Conservation (phyloP, 495 filamentous ascomycete species). For the Niebla homalea region DNA sequence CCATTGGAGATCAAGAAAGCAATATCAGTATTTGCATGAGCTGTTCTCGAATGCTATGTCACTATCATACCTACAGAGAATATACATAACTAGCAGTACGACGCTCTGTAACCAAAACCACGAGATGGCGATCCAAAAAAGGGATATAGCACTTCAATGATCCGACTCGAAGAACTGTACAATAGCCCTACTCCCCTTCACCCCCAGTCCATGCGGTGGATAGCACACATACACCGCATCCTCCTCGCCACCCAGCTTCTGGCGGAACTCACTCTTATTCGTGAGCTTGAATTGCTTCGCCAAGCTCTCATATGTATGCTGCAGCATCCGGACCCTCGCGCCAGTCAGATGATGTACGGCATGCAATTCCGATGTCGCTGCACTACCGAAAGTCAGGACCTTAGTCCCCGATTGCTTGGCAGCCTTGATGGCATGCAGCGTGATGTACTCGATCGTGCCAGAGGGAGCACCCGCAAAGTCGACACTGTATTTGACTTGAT, state of each 20-base stretch:
- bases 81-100: no score
- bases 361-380: conserved; percentile 51
- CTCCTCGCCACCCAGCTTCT: conserved; percentile 68
- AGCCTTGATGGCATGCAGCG: conserved; percentile 60
- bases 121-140: no score
- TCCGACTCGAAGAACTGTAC: conserved; percentile 76
- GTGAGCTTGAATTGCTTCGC: conserved; percentile 65
- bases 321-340: conserved; percentile 56
- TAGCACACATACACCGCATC: conserved; percentile 74
- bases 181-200: conserved; percentile 59
- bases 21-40: no score
- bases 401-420: conserved; percentile 49
- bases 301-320: conserved; percentile 62
- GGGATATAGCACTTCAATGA: conserved; percentile 11
- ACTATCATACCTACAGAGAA: no score
- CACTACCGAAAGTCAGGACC: conserved; percentile 67
- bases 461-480: conserved; percentile 70
- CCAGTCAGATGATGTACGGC: conserved; percentile 66
- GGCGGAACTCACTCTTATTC: conserved; percentile 72
- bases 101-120: no score
- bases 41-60: no score
- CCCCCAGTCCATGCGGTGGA: conserved; percentile 64
- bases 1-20: no score
- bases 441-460: conserved; percentile 68
- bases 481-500: conserved; percentile 79